phyloP scores from a whole-genome alignment of 2,329 filamentous ascomycete genomes.

The Rutstroemia sydowiana region DNA sequence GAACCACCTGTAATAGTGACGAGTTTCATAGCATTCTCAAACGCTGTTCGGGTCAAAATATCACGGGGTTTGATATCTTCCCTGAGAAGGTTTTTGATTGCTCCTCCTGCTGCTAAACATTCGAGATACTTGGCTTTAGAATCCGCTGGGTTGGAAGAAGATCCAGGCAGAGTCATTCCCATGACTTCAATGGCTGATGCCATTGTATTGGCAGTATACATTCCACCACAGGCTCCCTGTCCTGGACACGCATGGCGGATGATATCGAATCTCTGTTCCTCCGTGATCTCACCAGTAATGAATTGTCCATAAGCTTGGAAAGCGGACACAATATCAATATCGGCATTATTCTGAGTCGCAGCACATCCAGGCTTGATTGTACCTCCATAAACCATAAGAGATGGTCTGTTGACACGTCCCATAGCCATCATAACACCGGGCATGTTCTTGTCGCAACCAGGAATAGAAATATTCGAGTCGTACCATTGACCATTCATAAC shows the following conservation, averaged over 20 bases:
- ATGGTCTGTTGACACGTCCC: conserved; percentile 88
- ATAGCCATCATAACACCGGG: conserved; percentile 87
- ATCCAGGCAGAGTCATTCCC: conserved; percentile 75
- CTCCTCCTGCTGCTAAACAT: conserved; percentile 63
- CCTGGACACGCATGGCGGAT: conserved; percentile 87
- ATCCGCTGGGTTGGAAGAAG: conserved; percentile 72
- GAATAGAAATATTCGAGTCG: conserved; percentile 92
- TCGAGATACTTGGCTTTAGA: conserved; percentile 64
- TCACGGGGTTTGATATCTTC: conserved; percentile 73
- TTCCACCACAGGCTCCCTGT: conserved; percentile 76
- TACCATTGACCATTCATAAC: conserved; percentile 99
- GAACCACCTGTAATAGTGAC: conserved; percentile 78
- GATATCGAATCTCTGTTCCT: conserved; percentile 88
- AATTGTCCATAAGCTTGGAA: conserved; percentile 98
- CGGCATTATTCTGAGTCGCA: conserved; percentile 59
- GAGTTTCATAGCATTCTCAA: conserved; percentile 79
- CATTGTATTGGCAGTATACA: conserved; percentile 76
- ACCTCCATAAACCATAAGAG: conserved; percentile 96
- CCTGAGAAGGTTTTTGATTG: conserved; percentile 66
- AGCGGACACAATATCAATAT: conserved; percentile 91
- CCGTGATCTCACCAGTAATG: conserved; percentile 81
- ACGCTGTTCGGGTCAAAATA: conserved; percentile 72
- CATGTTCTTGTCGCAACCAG: conserved; percentile 99
- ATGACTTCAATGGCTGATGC: conserved; percentile 66
- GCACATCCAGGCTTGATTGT: conserved; percentile 90